Percentiles rank a stretch among this genome's conserved stretches.
Evolutionary conservation across 306 rosid species (phyloP).

Genomic region (Calophaca sinica): DNA sequence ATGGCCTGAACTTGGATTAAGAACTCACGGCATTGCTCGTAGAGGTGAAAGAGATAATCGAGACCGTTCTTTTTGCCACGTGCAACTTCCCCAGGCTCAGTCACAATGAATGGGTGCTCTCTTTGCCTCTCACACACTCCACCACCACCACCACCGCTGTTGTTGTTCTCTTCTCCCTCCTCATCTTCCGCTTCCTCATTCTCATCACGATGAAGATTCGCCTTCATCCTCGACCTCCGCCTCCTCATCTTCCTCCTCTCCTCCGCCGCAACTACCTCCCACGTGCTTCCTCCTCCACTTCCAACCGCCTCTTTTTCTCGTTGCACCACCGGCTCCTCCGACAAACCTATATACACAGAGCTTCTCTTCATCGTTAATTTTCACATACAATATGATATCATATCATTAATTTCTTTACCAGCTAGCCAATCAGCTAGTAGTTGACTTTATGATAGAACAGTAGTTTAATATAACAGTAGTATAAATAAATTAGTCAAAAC

Average conservation of each 20-base stretch:
- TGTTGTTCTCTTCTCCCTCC: constrained; percentile 46
- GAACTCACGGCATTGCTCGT: constrained; percentile 92
- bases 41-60: constrained; percentile 90
- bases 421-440: too few species aligned
- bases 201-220: constrained; percentile 26
- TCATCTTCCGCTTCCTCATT: constrained; percentile 51
- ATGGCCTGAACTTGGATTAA: constrained; percentile 85
- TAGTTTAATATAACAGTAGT: constrained; percentile 59
- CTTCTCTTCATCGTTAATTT: neutral
- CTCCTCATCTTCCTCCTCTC: constrained; percentile 59
- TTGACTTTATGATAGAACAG: constrained; percentile 48
- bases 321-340: constrained; percentile 95
- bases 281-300: constrained; percentile 73
- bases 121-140: constrained; percentile 71
- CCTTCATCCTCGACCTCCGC: constrained; percentile 43
- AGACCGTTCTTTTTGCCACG: constrained; percentile 99
- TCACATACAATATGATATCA: neutral
- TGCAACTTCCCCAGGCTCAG: constrained; percentile 98
- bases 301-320: constrained; percentile 75
- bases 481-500: neutral
- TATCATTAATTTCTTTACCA: neutral
- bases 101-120: constrained; percentile 95
- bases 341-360: constrained; percentile 58
- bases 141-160: constrained; percentile 6
- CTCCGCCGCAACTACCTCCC: constrained; percentile 55